These are phyloP conservation scores for Candida michaelii DNA, from an alignment of 805 yeast species.

Conservation along the genomic window DNA sequence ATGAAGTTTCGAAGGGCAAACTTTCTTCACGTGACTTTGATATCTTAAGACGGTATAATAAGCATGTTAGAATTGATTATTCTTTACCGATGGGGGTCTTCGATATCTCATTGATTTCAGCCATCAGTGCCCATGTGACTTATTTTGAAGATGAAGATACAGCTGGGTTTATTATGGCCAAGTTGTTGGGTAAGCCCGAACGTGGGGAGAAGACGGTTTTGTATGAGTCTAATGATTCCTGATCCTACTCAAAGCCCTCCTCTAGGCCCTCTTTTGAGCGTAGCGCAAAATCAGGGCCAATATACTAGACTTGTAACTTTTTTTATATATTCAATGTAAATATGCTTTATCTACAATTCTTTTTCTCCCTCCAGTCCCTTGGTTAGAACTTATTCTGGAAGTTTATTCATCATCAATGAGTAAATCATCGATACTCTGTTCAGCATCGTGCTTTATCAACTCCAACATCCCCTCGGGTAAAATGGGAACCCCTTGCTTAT, in stretches of 20 bases:
- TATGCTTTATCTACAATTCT: too few relatives aligned
- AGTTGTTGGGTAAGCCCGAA: constrained; percentile 40
- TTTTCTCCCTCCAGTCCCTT: too few relatives aligned
- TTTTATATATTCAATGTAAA: background rate
- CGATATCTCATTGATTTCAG: constrained; percentile 76
- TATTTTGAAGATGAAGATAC: constrained; percentile 87
- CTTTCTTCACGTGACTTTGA: constrained; percentile 30
- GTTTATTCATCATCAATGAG: constrained; percentile 20
- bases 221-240: constrained; percentile 20
- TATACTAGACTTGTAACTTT: too few relatives aligned
- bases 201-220: constrained; percentile 27
- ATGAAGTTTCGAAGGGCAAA: constrained; percentile 17
- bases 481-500: constrained; percentile 66
- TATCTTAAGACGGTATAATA: constrained; percentile 51
- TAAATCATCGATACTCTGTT: constrained; percentile 76
- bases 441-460: constrained; percentile 81
- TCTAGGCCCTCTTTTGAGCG: too few relatives aligned
- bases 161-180: constrained; percentile 72
- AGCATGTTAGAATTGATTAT: constrained; percentile 80
- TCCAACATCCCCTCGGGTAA: constrained; percentile 90
- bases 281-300: too few relatives aligned
- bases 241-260: too few relatives aligned
- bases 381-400: too few relatives aligned
- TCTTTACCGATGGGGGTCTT: constrained; percentile 73
- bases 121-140: constrained; percentile 83